Evolutionary conservation across 2,329 filamentous ascomycete genomes (phyloP), one percentile per base, ranked within the genome.

Genomic region (Paraconiothyrium sp.): DNA sequence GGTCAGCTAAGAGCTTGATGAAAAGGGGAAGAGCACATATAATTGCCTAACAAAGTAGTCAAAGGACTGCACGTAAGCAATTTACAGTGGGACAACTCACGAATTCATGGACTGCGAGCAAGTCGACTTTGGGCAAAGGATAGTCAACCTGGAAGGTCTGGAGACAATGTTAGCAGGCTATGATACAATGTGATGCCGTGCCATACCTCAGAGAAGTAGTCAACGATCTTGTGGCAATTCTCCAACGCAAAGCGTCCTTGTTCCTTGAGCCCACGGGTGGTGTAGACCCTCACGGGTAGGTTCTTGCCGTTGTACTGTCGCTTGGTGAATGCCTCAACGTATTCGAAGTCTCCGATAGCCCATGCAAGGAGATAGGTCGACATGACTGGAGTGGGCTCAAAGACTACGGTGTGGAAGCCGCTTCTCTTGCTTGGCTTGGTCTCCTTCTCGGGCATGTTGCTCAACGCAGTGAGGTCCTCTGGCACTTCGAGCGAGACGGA

Each of bases 341-440:
- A 97, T 80, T 98, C 94, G 67, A 99, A 98, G 78, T 99, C 94
- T 61, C 95, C 95, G 64, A 97, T 88, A 24, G 94, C 94, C 95
- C 95, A 97, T 13, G 94, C 94, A 54, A 98, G 83, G 24, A 98
- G 88, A 79, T 98, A 98, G 2, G 94, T 97, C 2, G 94, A 97
- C 94, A 98, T 98, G 70, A 91, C 84, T 0, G 94, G 94, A 1
- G 93, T 94, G 73, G 90, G 92, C 83, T 93, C 94, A 84, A 97
- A 98, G 66, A 89, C 93, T 66, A 97, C 92, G 10, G 90, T 89
- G 83, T 96, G 95, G 67, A 87, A 79, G 11, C 84, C 86, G 11
- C 84, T 78, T 70, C 92, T 91, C 80, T 87, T 90, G 65, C 91
- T 91, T 81, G 90, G 92, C 78, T 88, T 86, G 61, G 85, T 87